phyloP scores from a whole-genome alignment of 371 early-diverging fungal genomes.

The Actinomucor elegans region DNA sequence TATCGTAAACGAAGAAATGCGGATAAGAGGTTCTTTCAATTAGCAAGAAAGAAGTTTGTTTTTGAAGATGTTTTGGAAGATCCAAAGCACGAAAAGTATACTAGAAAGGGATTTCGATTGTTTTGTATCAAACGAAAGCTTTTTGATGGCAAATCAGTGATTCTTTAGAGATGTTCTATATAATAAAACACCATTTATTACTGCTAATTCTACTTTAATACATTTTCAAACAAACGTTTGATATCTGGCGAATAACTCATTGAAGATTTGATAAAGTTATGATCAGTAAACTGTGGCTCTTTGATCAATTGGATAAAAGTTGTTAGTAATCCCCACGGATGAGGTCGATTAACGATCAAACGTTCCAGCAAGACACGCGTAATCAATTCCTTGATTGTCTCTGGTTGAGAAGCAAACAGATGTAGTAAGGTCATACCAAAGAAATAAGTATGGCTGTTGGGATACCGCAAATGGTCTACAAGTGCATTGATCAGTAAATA shows the following conservation, averaged over 20 bases:
- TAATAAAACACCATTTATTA: too few relatives aligned
- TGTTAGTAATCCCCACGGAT: slow-evolving; percentile 96
- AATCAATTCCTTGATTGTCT: slow-evolving; percentile 85
- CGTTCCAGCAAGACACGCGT: slow-evolving; percentile 92
- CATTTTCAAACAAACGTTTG: slow-evolving; percentile 65
- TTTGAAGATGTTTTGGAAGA: slow-evolving; percentile 36
- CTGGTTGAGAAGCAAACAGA: slow-evolving; percentile 68
- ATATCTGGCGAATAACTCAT: slow-evolving; percentile 57
- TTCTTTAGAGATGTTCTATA: too few relatives aligned
- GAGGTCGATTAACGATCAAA: slow-evolving; percentile 95
- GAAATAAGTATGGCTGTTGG: slow-evolving; percentile 93
- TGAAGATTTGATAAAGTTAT: slow-evolving; percentile 59
- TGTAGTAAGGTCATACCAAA: slow-evolving; percentile 79
- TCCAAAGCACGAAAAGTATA: slow-evolving; percentile 27
- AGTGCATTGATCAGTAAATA: slow-evolving; percentile 85
- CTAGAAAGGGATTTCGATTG: slow-evolving; percentile 19
- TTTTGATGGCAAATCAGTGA: too few relatives aligned
- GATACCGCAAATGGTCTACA: slow-evolving; percentile 95
- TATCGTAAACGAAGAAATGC: slow-evolving; percentile 50
- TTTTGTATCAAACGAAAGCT: slow-evolving; percentile 36
- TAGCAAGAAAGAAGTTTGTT: slow-evolving; percentile 42
- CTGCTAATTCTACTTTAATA: slow-evolving; percentile 64
- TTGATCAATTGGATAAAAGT: slow-evolving; percentile 94
- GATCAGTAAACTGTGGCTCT: slow-evolving; percentile 83
- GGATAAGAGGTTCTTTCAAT: slow-evolving; percentile 46